These are phyloP conservation scores for Thelonectria olida DNA, from an alignment of 2,329 filamentous ascomycete genomes.

Conservation along the genomic window DNA sequence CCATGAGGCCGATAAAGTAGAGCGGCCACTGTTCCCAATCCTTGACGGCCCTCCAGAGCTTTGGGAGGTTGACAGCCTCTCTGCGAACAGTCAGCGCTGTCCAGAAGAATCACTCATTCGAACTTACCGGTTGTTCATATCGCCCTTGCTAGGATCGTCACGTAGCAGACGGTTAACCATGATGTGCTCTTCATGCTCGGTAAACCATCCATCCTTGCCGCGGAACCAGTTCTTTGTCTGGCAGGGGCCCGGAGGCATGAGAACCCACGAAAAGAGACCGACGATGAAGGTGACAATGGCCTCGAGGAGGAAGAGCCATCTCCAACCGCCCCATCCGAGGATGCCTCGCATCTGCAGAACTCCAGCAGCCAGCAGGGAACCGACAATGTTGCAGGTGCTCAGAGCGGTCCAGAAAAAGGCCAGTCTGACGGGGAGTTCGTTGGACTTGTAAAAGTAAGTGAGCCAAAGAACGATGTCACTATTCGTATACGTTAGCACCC, in stretches of 20 bases:
- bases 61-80: conserved; percentile 41
- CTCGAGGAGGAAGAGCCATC: conserved; percentile 63
- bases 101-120: rapidly evolving
- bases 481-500: not conserved
- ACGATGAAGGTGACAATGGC: conserved; percentile 52
- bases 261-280: conserved; percentile 54
- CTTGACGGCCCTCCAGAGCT: conserved; percentile 60
- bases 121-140: conserved; percentile 67
- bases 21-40: conserved; percentile 69
- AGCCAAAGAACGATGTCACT: conserved; percentile 69
- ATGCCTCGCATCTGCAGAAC: conserved; percentile 50
- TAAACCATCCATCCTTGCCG: conserved; percentile 69
- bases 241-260: conserved; percentile 57
- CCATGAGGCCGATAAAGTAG: conserved; percentile 58
- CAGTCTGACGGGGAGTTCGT: conserved; percentile 73
- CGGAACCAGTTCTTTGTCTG: conserved; percentile 66
- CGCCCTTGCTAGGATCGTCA: conserved; percentile 69
- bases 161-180: conserved; percentile 68
- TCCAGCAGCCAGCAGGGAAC: conserved; percentile 57
- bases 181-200: conserved; percentile 67
- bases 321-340: conserved; percentile 50
- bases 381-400: conserved; percentile 62
- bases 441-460: conserved; percentile 79
- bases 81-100: conserved; percentile 46
- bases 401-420: conserved; percentile 77